These are phyloP conservation scores for Scalesia atractyloides DNA, from an alignment of 129 eudicot genomes.

Conservation along the genomic window DNA sequence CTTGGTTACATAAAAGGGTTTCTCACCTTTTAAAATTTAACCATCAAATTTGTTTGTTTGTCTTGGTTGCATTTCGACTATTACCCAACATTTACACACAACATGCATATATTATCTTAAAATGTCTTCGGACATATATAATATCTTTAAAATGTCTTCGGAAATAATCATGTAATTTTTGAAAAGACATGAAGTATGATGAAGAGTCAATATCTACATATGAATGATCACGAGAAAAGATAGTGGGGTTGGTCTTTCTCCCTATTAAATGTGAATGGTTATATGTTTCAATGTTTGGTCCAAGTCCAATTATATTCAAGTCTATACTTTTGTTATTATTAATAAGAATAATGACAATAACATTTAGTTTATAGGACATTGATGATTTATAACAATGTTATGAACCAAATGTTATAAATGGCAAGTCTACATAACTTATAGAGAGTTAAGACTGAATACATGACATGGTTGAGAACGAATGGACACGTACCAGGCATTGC, in stretches of 20 bases:
- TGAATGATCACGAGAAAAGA: constrained; percentile 13
- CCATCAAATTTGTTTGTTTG: not conserved
- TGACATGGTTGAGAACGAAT: too few relatives aligned
- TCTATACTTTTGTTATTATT: constrained; percentile 7
- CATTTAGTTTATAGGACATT: not conserved
- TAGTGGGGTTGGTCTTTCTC: constrained; percentile 5
- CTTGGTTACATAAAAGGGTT: not conserved
- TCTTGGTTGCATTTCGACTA: not conserved
- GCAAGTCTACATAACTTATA: too few relatives aligned
- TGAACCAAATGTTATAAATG: too few relatives aligned
- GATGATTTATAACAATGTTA: not conserved
- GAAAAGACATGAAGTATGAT: constrained; percentile 22
- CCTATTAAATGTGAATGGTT: constrained; percentile 5
- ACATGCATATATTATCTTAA: not conserved
- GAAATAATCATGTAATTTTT: not conserved
- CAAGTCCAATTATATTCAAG: not conserved
- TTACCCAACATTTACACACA: not conserved
- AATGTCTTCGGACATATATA: not conserved
- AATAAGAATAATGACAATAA: constrained; percentile 9
- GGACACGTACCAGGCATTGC: too few relatives aligned
- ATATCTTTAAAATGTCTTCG: not conserved
- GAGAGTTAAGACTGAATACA: too few relatives aligned
- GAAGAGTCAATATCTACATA: constrained; percentile 22
- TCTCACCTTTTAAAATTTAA: not conserved
- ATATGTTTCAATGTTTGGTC: not conserved